Conservation (phyloP, 1,284 basidiomycete genomes). For the Tilletia setariae region DNA sequence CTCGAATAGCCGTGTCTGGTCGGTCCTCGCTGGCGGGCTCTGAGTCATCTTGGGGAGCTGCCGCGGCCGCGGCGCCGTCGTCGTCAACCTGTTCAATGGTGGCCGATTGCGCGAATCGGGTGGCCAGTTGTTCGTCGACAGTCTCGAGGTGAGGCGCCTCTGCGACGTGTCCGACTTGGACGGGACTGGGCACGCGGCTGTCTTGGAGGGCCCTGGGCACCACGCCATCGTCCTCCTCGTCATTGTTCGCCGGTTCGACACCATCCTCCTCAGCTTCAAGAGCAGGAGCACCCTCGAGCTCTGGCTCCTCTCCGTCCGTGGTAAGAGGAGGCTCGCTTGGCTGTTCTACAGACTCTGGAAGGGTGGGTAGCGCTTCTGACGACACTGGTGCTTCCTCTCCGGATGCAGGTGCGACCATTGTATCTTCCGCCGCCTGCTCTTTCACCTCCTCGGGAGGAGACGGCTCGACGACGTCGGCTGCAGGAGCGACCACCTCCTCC, state of each 20-base stretch:
- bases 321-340: background rate
- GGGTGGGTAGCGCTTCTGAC: no score
- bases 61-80: background rate
- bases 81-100: no score
- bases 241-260: background rate
- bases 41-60: background rate
- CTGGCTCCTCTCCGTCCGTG: background rate
- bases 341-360: no score
- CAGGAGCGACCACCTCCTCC: no score
- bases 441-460: no score
- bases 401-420: no score
- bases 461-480: no score
- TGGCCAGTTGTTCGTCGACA: background rate
- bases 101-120: background rate
- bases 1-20: background rate
- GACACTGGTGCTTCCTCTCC: no score
- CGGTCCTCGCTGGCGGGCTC: background rate
- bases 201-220: background rate
- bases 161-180: constrained; percentile 10
- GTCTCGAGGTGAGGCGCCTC: constrained; percentile 9
- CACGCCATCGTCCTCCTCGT: constrained; percentile 1
- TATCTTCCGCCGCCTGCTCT: no score
- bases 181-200: constrained; percentile 13
- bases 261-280: background rate
- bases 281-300: background rate